Evolutionary conservation across 257 asterid genomes (phyloP).

Genomic region (Ajuga chamaepitys): DNA sequence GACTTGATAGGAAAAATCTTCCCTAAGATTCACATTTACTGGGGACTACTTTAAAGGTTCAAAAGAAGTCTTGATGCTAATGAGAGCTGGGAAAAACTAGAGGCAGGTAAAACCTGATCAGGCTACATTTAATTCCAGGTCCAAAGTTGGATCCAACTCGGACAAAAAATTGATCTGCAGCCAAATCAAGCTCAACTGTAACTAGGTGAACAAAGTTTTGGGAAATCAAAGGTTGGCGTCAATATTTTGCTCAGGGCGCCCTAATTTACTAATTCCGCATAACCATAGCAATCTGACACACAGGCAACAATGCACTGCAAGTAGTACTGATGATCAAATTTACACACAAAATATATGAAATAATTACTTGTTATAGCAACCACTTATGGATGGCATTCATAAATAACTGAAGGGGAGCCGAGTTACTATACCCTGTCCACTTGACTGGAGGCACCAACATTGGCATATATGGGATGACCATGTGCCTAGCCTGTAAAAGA

Average conservation of each 20-base stretch:
- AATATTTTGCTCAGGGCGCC: not conserved
- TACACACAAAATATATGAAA: not conserved
- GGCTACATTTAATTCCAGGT: not conserved
- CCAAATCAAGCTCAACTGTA: not conserved
- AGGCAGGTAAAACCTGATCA: not conserved
- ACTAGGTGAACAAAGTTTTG: not conserved
- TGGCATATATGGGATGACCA: conserved; percentile 98
- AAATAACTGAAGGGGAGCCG: not conserved
- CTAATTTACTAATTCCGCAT: not conserved
- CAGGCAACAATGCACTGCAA: not conserved
- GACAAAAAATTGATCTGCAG: not conserved
- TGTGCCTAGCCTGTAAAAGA: conserved; percentile 76
- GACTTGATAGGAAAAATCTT: not conserved
- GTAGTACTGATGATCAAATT: not conserved
- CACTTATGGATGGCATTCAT: not conserved
- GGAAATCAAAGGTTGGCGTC: not conserved
- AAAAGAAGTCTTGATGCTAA: not conserved
- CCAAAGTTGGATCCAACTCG: not conserved
- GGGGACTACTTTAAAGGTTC: not conserved
- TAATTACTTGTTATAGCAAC: not conserved
- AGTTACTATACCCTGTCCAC: conserved; percentile 72
- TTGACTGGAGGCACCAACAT: conserved; percentile 91
- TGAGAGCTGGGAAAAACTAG: not conserved
- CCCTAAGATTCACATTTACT: not conserved
- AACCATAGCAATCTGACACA: not conserved